Evolutionary conservation across 495 filamentous ascomycete genomes (phyloP), one percentile per base, ranked within the genome.

Genomic region (Ramalina intermedia): DNA sequence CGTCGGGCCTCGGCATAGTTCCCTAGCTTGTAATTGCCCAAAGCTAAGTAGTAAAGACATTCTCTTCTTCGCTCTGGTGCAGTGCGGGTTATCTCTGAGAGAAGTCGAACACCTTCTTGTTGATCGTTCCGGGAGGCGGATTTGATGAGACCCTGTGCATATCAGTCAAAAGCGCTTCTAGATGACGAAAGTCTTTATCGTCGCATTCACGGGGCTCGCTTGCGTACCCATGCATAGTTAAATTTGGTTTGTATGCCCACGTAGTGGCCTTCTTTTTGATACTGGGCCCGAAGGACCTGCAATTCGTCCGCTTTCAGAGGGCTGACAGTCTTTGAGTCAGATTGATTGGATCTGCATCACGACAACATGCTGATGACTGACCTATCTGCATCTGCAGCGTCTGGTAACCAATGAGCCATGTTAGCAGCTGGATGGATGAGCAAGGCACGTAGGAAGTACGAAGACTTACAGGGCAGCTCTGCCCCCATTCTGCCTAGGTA

Each of bases 161-260:
- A 20, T 42, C 55, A 61, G 55, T 53, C 29, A 33, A 53, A 46
- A 37, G 8, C 8, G 2, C 29, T 33, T 33, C 29, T 13, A 33
- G 29, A 33, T 33, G 12, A 33, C 29, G 12, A 33, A 7, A 40
- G 43, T 11, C 8, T 4, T 4, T 3, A 12, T 35, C 7, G 4
- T 5, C 13, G 17, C 1, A 39, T 33, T 0, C 7, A 14, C 18
- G 39, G 47, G 6, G 24, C 24, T n/a, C 18, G 41, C 24, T 16
- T 38, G 49, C 72, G 38, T 71, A 93, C 87, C 91, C 91, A 98
- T 59, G 93, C 90, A 63, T 86, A 96, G 78, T 98, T 98, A 78
- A 98, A 98, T 64, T 96, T 96, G 41, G 91, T 98, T 65, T 98
- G 91, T 24, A 98, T 79, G 41, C 89, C 87, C 14, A 95, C 93